Percentiles rank a stretch among this genome's conserved stretches.
Conservation (phyloP, 1,284 basidiomycete species). For the Marasmius fiardii region DNA sequence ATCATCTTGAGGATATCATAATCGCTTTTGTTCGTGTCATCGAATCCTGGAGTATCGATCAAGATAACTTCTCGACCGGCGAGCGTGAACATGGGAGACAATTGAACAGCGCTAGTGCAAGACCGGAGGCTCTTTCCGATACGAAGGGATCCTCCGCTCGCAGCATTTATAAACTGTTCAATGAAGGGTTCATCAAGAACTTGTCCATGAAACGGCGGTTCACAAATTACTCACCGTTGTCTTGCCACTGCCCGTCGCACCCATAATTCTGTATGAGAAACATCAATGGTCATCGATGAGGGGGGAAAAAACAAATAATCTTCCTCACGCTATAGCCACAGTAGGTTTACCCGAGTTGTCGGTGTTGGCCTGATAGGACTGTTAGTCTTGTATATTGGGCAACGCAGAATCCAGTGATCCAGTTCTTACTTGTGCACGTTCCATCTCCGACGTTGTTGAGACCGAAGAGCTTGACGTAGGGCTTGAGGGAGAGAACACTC, state of each 20-base stretch:
- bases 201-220: background rate
- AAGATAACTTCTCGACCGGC: slow-evolving; percentile 22
- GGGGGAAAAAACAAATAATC: no score
- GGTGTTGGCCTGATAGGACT: no score
- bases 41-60: slow-evolving; percentile 34
- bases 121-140: slow-evolving; percentile 27
- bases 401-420: no score
- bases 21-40: slow-evolving; percentile 28
- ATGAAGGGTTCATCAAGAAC: background rate
- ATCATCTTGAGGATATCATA: slow-evolving; percentile 25
- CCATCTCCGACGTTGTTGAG: no score
- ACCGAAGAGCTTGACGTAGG: no score
- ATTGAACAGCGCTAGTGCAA: slow-evolving; percentile 25
- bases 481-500: no score
- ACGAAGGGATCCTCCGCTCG: slow-evolving; percentile 26
- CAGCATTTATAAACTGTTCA: slow-evolving; percentile 33
- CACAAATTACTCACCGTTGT: slow-evolving; percentile 34
- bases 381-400: no score
- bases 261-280: slow-evolving; percentile 40
- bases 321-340: no score
- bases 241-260: slow-evolving; percentile 42
- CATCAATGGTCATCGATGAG: no score
- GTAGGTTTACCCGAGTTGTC: no score
- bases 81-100: slow-evolving; percentile 23
- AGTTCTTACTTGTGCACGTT: no score